Evolutionary conservation across 495 filamentous ascomycete genomes (phyloP), one percentile per base, ranked within the genome.

Genomic region (Penicillium soppii): DNA sequence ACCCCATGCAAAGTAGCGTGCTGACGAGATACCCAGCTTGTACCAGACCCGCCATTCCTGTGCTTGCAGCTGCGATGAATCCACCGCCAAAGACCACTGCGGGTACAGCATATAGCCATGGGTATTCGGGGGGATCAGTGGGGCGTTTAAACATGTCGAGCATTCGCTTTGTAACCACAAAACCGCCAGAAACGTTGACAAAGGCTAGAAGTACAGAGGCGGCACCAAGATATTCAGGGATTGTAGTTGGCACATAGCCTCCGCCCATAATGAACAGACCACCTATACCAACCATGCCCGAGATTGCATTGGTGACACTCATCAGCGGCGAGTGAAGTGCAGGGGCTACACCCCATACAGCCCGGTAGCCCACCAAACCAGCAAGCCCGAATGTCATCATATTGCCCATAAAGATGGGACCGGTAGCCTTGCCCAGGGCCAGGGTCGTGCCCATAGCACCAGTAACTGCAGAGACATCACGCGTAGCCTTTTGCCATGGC

Each of bases 101-200:
- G 0, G 89, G 89, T 43, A 92, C 73, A 1, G 82, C 86, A 65
- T 90, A 92, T 0, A 92, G 72, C 87, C 87, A 92, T 0, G 87
- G 87, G 45, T 89, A 92, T 60, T 92, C 89, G 1, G 86, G 82
- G 36, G 87, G 89, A 63, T 92, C 89, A 16, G 86, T 90, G 3
- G 85, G 80, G 72, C 84, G 81, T 52, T 86, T 87, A 65, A 92
- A 92, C 89, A 92, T 92, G 59, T 92, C 88, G n/a, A 92, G 76
- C 89, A 92, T 92, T 57, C 89, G 83, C 68, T 91, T 91, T 3
- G 88, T 89, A 41, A 92, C 86, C 13, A 90, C 86, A 58, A 92
- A 92, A 1, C 89, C 89, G 17, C 89, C 89, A 9, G 85, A 84
- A 5, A 92, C 79, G 64, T 92, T 92, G 49, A 90, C 86, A 59